A percentile compares a stretch with the other conserved stretches of the same genome.
phyloP scores from a whole-genome alignment of 1,284 basidiomycete species.

The Trametes versicolor region DNA sequence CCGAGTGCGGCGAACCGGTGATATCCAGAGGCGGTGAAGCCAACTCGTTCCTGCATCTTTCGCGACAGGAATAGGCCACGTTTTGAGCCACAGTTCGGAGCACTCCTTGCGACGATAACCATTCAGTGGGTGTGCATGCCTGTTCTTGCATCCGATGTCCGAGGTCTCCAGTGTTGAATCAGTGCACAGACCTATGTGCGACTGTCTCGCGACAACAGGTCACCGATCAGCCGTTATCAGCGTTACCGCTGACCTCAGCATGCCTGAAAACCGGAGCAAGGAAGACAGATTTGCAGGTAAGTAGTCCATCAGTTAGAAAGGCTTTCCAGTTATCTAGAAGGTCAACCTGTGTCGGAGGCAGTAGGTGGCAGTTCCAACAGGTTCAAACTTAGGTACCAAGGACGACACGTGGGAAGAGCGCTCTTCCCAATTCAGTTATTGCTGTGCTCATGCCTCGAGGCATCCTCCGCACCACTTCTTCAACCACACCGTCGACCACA shows the following conservation, averaged over 20 bases:
- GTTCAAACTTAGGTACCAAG: neutral
- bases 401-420: slow-evolving; percentile 18
- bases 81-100: neutral
- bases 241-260: neutral
- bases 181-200: neutral
- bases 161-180: neutral
- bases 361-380: slow-evolving; percentile 19
- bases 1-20: neutral
- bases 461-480: neutral
- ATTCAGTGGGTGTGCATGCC: neutral
- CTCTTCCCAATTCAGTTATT: slow-evolving; percentile 11
- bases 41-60: neutral
- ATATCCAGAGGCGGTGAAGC: slow-evolving; percentile 5
- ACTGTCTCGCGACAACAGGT: neutral
- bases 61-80: neutral
- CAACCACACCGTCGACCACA: neutral
- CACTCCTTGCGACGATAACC: neutral
- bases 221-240: neutral
- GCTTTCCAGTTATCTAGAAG: neutral
- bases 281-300: neutral
- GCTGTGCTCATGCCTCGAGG: slow-evolving; percentile 25
- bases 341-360: slow-evolving; percentile 27
- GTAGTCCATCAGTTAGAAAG: neutral
- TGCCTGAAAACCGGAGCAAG: neutral
- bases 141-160: neutral